Evolutionary conservation across 805 yeast species (phyloP), one percentile per base, ranked within the genome.

Genomic region (Nakazawaea ishiwadae): DNA sequence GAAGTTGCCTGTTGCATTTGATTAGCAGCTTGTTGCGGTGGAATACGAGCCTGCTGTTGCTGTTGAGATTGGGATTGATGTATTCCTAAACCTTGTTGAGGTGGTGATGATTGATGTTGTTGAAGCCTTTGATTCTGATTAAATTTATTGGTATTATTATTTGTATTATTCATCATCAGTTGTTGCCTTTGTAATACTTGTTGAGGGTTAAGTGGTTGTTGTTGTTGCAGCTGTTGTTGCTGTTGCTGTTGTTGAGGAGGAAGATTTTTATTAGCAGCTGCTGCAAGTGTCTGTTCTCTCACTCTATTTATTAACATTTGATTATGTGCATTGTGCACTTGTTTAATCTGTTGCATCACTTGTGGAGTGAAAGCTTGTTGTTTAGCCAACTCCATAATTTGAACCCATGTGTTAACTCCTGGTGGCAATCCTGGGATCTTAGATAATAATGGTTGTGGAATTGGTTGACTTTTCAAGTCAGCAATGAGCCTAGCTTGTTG

Each of bases 361-460:
- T 77, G 72, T 5, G 75, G 72, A 1, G 84, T 77, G 30, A 85
- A 62, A 45, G 76, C 66, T 45, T 77, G 78, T 48, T 75, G 71
- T 48, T 77, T 74, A 33, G 79, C 60, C 50, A 80, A 71, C 31
- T 80, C 82, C 58, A 80, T 77, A 21, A 87, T 77, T 55, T 80
- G 85, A 17, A 78, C 75, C 96, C 96, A 89, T 5, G 95, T 85
- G 50, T 75, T 81, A 21, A 81, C 81, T 37, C 79, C 82, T 11
- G 81, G 81, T 0, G 96, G 96, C 26, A 87, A 66, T 35, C 75
- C 81, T 8, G 95, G 95, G 35, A 87, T 73, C 51, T 76, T 76
- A 40, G 73, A 68, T 16, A 87, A 61, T 19, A 87, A 58, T 2
- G 77, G 75, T 12, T 74, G 75, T 0, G 96, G 96, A 38, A 89